Evolutionary conservation across 106 monocot species (phyloP).

Genomic region (Dioscorea dumetorum): DNA sequence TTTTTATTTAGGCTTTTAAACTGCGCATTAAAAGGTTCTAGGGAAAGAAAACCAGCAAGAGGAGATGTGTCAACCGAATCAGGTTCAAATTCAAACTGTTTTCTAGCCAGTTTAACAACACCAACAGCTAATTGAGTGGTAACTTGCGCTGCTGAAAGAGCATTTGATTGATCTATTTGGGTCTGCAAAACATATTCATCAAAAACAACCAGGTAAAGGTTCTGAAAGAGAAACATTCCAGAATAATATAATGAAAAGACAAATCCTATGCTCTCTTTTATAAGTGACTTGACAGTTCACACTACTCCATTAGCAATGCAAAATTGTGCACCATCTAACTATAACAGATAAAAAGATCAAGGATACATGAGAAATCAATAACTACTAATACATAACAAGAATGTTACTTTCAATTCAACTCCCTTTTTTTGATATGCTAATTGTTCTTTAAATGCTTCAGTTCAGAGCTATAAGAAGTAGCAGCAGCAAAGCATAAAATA

Average conservation of each 20-base stretch:
- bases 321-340: too few relatives aligned
- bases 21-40: constrained; percentile 68
- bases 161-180: constrained; percentile 77
- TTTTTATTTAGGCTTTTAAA: constrained; percentile 57
- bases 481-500: too few relatives aligned
- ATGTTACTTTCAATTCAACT: too few relatives aligned
- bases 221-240: not conserved
- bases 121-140: constrained; percentile 58
- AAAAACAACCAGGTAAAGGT: not conserved
- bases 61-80: constrained; percentile 41
- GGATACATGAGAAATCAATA: too few relatives aligned
- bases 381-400: too few relatives aligned
- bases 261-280: too few relatives aligned
- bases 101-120: constrained; percentile 44
- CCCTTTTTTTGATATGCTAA: too few relatives aligned
- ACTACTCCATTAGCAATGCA: too few relatives aligned
- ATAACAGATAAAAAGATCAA: too few relatives aligned
- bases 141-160: constrained; percentile 64
- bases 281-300: too few relatives aligned
- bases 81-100: constrained; percentile 33
- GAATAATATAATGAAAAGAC: not conserved
- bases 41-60: constrained; percentile 65
- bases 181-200: constrained; percentile 43
- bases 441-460: too few relatives aligned
- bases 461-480: too few relatives aligned